A percentile compares a stretch with the other conserved stretches of the same genome.
phyloP scores from a whole-genome alignment of 148 eudicot genomes.

The Arbutus unedo region DNA sequence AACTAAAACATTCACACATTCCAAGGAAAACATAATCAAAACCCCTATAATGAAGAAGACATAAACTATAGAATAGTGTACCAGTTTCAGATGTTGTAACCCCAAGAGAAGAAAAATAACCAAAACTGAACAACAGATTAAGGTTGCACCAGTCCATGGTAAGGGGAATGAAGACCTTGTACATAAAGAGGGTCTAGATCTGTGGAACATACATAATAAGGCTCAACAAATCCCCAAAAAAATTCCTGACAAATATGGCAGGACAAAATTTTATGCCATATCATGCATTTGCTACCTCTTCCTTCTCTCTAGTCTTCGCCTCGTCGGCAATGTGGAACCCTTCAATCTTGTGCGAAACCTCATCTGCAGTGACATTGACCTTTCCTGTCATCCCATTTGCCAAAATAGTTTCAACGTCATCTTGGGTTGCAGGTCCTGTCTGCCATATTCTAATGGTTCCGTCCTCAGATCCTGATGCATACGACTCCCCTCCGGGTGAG shows the following conservation, averaged over 20 bases:
- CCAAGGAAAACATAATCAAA: neutral
- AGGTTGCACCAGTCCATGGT: neutral
- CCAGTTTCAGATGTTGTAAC: neutral
- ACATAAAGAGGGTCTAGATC: neutral
- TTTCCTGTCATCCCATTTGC: conserved; percentile 32
- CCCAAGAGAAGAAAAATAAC: neutral
- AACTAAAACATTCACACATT: neutral
- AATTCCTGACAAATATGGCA: neutral
- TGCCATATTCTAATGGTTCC: conserved; percentile 88
- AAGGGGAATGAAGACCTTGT: neutral
- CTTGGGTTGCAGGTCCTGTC: conserved; percentile 41
- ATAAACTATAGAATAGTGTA: neutral
- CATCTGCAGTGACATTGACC: conserved; percentile 36
- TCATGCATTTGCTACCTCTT: conserved; percentile 37
- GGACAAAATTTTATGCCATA: neutral
- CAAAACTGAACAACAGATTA: neutral
- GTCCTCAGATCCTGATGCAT: conserved; percentile 93
- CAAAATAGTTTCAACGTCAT: conserved; percentile 30
- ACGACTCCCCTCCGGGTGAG: conserved; percentile 89
- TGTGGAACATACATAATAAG: neutral
- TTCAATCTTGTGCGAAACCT: conserved; percentile 52
- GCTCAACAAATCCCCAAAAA: neutral
- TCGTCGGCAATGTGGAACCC: conserved; percentile 48
- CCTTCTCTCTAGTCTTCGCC: conserved; percentile 36
- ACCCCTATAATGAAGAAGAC: neutral